These are phyloP conservation scores for Naganishia friedmannii DNA, from an alignment of 768 basidiomycete genomes.

Conservation along the genomic window DNA sequence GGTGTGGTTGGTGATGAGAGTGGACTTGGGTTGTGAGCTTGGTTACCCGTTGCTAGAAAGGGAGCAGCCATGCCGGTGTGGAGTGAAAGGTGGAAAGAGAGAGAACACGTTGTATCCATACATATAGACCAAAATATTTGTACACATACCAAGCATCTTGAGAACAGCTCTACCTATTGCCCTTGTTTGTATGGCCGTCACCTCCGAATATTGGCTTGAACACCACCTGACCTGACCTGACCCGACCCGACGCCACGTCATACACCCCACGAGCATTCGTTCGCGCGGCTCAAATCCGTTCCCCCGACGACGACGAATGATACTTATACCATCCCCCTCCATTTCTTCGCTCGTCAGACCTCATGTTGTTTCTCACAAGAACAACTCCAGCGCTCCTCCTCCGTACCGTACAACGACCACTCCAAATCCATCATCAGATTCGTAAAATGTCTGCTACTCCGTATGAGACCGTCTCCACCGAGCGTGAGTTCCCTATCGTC, in stretches of 20 bases:
- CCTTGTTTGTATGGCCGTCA: too few relatives aligned
- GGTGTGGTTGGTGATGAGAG: conserved; percentile 17
- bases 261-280: not conserved
- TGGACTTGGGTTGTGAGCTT: conserved; percentile 1
- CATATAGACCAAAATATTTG: too few relatives aligned
- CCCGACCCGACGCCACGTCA: not conserved
- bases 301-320: too few relatives aligned
- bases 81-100: too few relatives aligned
- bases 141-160: too few relatives aligned
- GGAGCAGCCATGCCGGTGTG: too few relatives aligned
- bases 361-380: not conserved
- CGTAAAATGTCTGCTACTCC: conserved; percentile 35
- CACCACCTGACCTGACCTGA: not conserved
- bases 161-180: too few relatives aligned
- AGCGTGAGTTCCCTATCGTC: conserved; percentile 41
- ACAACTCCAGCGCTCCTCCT: not conserved
- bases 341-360: not conserved
- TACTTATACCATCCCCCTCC: too few relatives aligned
- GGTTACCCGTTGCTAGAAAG: too few relatives aligned
- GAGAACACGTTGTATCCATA: too few relatives aligned
- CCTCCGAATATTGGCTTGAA: too few relatives aligned
- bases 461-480: conserved; percentile 49
- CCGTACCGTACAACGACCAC: not conserved
- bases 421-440: not conserved
- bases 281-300: too few relatives aligned